phyloP scores from a whole-genome alignment of 805 yeast species.

The Lachancea quebecensis region DNA sequence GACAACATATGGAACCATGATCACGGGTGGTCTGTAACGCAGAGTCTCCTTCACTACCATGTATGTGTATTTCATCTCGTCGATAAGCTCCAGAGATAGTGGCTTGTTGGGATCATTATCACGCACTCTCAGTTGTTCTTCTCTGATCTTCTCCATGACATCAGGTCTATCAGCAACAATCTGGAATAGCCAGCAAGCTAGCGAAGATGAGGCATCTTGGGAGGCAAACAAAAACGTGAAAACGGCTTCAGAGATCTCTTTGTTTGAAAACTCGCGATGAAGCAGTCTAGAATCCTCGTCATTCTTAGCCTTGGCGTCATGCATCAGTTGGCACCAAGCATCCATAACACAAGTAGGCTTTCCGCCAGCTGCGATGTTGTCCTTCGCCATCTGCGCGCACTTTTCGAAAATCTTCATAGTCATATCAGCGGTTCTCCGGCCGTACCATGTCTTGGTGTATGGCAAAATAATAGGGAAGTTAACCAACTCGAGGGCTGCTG shows the following conservation, averaged over 20 bases:
- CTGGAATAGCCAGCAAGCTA: conserved; percentile 98
- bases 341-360: conserved; percentile 87
- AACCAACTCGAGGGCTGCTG: conserved; percentile 94
- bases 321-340: conserved; percentile 87
- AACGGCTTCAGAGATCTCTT: conserved; percentile 91
- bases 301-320: conserved; percentile 47
- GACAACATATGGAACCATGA: conserved; percentile 96
- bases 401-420: conserved; percentile 86
- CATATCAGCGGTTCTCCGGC: conserved; percentile 85
- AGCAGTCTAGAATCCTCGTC: conserved; percentile 49
- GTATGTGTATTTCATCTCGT: conserved; percentile 78
- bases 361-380: conserved; percentile 69
- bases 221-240: conserved; percentile 96
- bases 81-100: conserved; percentile 67
- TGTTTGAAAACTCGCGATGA: conserved; percentile 78
- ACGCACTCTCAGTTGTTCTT: conserved; percentile 84
- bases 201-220: conserved; percentile 95
- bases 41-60: conserved; percentile 89
- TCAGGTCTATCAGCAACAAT: conserved; percentile 94
- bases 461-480: conserved; percentile 97
- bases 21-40: conserved; percentile 93
- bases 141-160: conserved; percentile 74
- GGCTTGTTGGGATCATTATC: conserved; percentile 60
- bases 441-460: conserved; percentile 97
- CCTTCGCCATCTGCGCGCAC: conserved; percentile 86